Base-by-base conservation (phyloP, 768 basidiomycete species). In the Pulveroboletus sp. region DNA sequence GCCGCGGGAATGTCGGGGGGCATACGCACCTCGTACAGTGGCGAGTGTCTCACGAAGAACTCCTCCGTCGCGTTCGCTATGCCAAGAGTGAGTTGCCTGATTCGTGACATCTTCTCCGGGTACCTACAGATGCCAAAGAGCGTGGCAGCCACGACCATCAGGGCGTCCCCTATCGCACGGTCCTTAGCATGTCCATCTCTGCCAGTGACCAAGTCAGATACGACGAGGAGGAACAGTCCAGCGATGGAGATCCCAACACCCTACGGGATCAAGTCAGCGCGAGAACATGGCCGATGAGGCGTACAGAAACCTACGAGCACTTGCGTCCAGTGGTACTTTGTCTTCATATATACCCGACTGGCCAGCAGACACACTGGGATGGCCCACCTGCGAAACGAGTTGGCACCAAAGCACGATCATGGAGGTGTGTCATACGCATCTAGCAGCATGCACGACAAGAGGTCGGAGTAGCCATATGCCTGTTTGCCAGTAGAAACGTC, bases 391-490 rank as follows among this genome's bases (percentile, higher is more conserved):
- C 17, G 47, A 57, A 38, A 37, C 26, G 17, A 11, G 48, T 45
- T 45, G n/a, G 24, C 43, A 32, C 17, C 39, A n/a, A 32, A 10
- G 48, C 9, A 18, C 0, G 21, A 11, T 24, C 18, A 40, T 15
- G 11, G 32, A 11, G 26, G 8, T 24, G 17, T 6, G 32, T 53
- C 80, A 60, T 60, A 89, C 81, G 90, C 87, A 60, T 91, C 88
- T 39, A 93, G 82, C n/a, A 93, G 77, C 88, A 92, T 92, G 61
- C 88, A 90, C 0, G 91, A 93, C 33, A 93, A 72, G 5, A 93
- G 74, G 57, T 88, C 89, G 33, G 90, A 92, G 69, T 88, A 92
- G 69, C 84, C 74, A 62, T 83, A 92, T 17, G 90, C 88, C 81
- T 85, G 43, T 40, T 30, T 5, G 4, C 27, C 28, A 50, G 18